phyloP scores from a whole-genome alignment of 768 basidiomycete genomes.

The Rubroboletus pulcherrimus region DNA sequence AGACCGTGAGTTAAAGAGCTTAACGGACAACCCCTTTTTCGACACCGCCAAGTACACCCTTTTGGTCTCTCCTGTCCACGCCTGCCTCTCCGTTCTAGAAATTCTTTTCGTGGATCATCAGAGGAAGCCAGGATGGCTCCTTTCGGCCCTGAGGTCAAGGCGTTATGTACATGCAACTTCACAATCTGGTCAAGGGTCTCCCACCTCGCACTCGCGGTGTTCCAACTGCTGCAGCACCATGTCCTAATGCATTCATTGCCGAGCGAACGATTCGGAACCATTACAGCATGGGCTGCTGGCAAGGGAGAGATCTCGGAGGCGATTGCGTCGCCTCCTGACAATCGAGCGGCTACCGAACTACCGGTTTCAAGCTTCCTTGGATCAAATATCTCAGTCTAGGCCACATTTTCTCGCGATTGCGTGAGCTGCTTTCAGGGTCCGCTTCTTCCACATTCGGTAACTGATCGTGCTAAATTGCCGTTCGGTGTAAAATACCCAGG shows the following conservation, averaged over 20 bases:
- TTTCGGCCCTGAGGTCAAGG: conserved; percentile 12
- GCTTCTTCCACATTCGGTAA: conserved; percentile 23
- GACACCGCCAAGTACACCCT: conserved; percentile 20
- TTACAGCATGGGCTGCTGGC: conserved; percentile 30
- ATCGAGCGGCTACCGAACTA: conserved; percentile 30
- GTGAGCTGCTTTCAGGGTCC: conserved; percentile 32
- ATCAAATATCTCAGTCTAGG: conserved; percentile 28
- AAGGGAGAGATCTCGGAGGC: conserved; percentile 33
- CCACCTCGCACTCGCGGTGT: conserved; percentile 15
- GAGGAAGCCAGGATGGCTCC: conserved; percentile 16
- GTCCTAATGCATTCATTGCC: conserved; percentile 25
- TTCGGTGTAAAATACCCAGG: conserved; percentile 16
- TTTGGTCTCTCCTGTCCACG: conserved; percentile 14
- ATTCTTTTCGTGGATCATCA: conserved; percentile 24
- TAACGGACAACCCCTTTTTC: conserved; percentile 36
- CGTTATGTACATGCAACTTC: conserved; percentile 10
- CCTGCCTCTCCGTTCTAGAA: conserved; percentile 5
- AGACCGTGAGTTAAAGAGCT: conserved; percentile 40
- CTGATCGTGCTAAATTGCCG: conserved; percentile 27
- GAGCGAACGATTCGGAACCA: conserved; percentile 27
- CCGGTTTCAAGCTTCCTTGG: conserved; percentile 28
- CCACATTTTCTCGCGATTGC: conserved; percentile 26
- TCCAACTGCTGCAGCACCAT: conserved; percentile 18
- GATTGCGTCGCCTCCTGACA: conserved; percentile 31
- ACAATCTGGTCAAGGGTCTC: conserved; percentile 9